Evolutionary conservation across 129 eudicot species (phyloP).

Genomic region (Deinandra increscens): DNA sequence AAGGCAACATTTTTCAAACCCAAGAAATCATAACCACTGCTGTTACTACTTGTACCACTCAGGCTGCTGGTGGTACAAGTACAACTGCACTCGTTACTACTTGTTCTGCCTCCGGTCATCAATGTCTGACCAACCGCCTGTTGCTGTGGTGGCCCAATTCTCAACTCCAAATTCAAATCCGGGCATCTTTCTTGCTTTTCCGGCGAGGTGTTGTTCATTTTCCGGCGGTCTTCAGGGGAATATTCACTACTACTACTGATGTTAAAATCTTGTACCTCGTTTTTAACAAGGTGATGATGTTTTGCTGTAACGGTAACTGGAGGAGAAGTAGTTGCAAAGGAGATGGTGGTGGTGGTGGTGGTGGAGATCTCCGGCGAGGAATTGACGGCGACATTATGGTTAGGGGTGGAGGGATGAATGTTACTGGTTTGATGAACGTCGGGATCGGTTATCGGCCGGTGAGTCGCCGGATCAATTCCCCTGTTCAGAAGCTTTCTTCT

Average conservation of each 20-base stretch:
- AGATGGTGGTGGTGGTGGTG: constrained; percentile 29
- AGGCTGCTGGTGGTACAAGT: constrained; percentile 16
- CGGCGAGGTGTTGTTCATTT: constrained; percentile 19
- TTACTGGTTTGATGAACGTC: constrained; percentile 11
- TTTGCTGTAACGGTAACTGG: no score
- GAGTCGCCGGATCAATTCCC: constrained; percentile 93
- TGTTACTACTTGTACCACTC: constrained; percentile 36
- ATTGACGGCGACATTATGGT: constrained; percentile 12
- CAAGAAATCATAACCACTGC: constrained; percentile 66
- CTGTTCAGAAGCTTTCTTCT: constrained; percentile 81
- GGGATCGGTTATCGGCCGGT: constrained; percentile 55
- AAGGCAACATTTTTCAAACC: constrained; percentile 71
- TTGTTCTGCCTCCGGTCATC: constrained; percentile 55
- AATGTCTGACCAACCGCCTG: constrained; percentile 31
- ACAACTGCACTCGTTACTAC: constrained; percentile 72
- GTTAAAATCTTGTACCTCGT: constrained; percentile 32
- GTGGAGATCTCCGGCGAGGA: constrained; percentile 27
- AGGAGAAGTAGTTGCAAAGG: constrained; percentile 26
- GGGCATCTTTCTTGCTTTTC: constrained; percentile 53
- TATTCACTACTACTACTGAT: not conserved
- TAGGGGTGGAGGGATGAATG: constrained; percentile 28
- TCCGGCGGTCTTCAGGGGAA: constrained; percentile 27
- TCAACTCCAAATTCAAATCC: constrained; percentile 78
- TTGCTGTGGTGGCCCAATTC: constrained; percentile 68
- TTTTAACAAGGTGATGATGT: constrained; percentile 22